Conservation (phyloP, 495 filamentous ascomycete species). For the Penicillium parvum region DNA sequence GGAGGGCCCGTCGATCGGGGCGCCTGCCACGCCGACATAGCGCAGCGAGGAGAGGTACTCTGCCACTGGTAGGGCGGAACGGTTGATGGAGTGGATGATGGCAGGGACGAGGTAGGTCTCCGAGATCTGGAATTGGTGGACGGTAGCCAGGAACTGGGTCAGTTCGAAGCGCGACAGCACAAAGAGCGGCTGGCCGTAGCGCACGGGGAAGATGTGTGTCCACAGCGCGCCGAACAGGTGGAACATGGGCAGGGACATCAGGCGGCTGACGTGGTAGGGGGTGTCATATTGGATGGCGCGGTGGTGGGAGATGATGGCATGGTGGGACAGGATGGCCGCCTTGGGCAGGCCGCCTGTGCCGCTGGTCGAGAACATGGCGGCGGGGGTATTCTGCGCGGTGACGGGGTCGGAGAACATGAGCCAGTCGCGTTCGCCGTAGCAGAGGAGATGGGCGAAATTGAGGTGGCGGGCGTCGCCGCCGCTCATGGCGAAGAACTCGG, state of each 20-base stretch:
- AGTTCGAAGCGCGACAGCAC: conserved; percentile 59
- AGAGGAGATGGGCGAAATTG: conserved; percentile 42
- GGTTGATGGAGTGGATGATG: conserved; percentile 52
- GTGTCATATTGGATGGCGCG: conserved; percentile 44
- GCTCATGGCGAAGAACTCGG: conserved; percentile 17
- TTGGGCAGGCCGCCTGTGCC: conserved; percentile 59
- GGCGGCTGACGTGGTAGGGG: conserved; percentile 42
- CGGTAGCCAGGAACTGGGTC: conserved; percentile 47
- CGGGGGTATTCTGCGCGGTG: conserved; percentile 44
- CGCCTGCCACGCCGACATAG: conserved; percentile 45
- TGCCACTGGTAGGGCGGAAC: conserved; percentile 35
- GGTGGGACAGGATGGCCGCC: conserved; percentile 50
- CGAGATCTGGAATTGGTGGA: conserved; percentile 55
- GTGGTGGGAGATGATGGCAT: conserved; percentile 51
- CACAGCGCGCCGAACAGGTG: conserved; percentile 56
- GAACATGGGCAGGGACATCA: conserved; percentile 62
- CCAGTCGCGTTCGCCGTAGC: conserved; percentile 51
- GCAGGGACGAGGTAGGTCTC: conserved; percentile 61
- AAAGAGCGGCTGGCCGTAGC: conserved; percentile 51
- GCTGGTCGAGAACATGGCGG: conserved; percentile 52
- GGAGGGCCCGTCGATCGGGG: conserved; percentile 41
- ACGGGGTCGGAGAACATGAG: conserved; percentile 44
- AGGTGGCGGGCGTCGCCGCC: conserved; percentile 16
- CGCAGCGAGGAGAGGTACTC: conserved; percentile 48
- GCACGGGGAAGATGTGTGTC: conserved; percentile 51